These are phyloP conservation scores for Beauveria sp. DNA, from an alignment of 2,329 filamentous ascomycete species.

Conservation along the genomic window DNA sequence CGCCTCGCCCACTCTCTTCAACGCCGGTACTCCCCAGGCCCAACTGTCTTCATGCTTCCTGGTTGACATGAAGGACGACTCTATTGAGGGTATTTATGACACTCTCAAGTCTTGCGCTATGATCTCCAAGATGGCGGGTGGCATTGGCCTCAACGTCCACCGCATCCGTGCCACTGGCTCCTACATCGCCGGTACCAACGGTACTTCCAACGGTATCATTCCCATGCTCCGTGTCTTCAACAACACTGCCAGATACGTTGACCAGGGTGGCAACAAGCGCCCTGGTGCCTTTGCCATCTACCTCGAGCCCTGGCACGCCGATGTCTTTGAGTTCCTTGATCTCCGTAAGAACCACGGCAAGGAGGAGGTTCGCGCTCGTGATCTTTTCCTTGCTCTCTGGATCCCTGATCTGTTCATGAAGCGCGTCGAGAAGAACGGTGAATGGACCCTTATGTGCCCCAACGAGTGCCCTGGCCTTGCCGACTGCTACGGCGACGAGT, in stretches of 20 bases:
- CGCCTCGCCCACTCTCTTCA: conserved; percentile 95
- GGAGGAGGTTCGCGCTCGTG: conserved; percentile 92
- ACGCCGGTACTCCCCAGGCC: conserved; percentile 87
- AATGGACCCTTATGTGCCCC: conserved; percentile 98
- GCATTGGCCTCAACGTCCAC: conserved; percentile 94
- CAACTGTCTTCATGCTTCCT: conserved; percentile 98
- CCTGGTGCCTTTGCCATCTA: conserved; percentile 98
- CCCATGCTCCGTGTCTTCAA: conserved; percentile 99
- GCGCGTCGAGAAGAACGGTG: conserved; percentile 91
- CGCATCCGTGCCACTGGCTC: conserved; percentile 95
- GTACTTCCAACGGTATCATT: conserved; percentile 92
- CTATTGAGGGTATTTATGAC: conserved; percentile 98
- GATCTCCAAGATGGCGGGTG: conserved; percentile 99
- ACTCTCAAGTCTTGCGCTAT: conserved; percentile 98
- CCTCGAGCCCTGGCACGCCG: conserved; percentile 96
- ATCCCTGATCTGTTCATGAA: conserved; percentile 99
- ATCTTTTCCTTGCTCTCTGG: conserved; percentile 97
- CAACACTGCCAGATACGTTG: conserved; percentile 97
- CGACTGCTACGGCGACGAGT: conserved; percentile 96
- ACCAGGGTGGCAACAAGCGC: conserved; percentile 98
- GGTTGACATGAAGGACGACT: conserved; percentile 99
- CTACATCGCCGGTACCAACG: conserved; percentile 97
- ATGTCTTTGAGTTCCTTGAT: conserved; percentile 95
- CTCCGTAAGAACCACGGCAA: conserved; percentile 99
- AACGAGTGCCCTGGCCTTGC: conserved; percentile 92